phyloP scores from a whole-genome alignment of 805 yeast species.

The Cyberlindnera xishuangbannaensis region DNA sequence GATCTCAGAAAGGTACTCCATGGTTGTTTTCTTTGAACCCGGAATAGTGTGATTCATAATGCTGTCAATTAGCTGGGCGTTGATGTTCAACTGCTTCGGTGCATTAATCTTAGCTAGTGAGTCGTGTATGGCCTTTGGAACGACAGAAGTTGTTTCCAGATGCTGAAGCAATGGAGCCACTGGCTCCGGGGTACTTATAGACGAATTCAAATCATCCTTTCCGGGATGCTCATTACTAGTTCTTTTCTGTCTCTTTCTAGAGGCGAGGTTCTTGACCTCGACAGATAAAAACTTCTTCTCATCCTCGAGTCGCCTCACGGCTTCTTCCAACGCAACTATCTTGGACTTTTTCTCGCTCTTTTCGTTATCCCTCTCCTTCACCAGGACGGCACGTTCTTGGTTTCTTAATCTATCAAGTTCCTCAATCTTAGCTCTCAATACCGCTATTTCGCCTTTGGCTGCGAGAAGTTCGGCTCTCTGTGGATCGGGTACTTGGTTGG shows the following conservation, averaged over 20 bases:
- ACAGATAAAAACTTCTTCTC: constrained; percentile 50
- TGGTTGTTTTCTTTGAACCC: constrained; percentile 29
- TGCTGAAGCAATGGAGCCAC: constrained; percentile 8
- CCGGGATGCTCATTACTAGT: constrained; percentile 4
- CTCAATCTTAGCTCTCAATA: constrained; percentile 52
- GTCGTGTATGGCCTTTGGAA: not conserved
- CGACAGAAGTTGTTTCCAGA: not conserved
- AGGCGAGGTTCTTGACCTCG: constrained; percentile 37
- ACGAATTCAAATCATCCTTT: too few species aligned
- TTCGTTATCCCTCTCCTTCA: constrained; percentile 18
- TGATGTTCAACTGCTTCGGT: constrained; percentile 28
- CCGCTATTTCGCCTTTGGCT: constrained; percentile 77
- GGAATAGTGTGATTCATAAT: constrained; percentile 30
- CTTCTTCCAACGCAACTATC: constrained; percentile 34
- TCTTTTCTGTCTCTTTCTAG: constrained; percentile 17
- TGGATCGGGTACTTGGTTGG: constrained; percentile 6
- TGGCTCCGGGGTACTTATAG: constrained; percentile 5
- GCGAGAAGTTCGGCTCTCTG: constrained; percentile 33
- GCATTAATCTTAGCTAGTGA: constrained; percentile 9
- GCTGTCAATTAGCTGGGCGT: constrained; percentile 31
- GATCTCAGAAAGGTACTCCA: constrained; percentile 31
- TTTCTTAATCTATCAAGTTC: constrained; percentile 43
- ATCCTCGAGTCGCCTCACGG: constrained; percentile 40
- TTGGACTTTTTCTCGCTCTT: constrained; percentile 29
- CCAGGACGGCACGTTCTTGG: constrained; percentile 37